Percentiles rank a stretch among this genome's conserved stretches.
phyloP scores from a whole-genome alignment of 257 asterid species.

The Marsdenia floribunda region DNA sequence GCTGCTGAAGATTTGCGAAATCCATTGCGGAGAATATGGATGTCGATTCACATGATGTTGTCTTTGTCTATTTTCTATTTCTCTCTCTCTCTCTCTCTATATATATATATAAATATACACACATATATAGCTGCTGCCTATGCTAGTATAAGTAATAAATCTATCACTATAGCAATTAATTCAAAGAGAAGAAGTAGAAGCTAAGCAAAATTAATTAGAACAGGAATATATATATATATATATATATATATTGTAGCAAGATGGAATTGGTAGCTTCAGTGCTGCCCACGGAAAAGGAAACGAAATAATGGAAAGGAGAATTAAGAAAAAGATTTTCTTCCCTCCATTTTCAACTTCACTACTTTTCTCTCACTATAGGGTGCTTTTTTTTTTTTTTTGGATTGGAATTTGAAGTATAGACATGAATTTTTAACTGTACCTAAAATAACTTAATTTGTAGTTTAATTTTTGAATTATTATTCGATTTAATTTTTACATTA shows the following conservation, averaged over 20 bases:
- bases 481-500: too few relatives aligned
- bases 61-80: not conserved
- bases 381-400: too few relatives aligned
- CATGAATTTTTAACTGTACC: too few relatives aligned
- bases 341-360: not conserved
- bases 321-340: not conserved
- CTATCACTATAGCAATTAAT: not conserved
- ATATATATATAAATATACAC: not conserved
- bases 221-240: not conserved
- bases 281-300: not conserved
- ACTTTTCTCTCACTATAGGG: not conserved
- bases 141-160: not conserved
- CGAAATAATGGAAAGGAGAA: not conserved
- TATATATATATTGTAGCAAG: not conserved
- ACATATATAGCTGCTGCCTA: not conserved
- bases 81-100: not conserved
- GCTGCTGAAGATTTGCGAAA: conserved; percentile 42
- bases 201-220: too few relatives aligned
- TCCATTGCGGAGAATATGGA: conserved; percentile 41
- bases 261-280: too few relatives aligned
- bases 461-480: too few relatives aligned
- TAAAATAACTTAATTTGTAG: too few relatives aligned
- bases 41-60: conserved; percentile 37
- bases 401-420: too few relatives aligned
- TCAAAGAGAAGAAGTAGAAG: too few relatives aligned